phyloP scores from a whole-genome alignment of 1,284 basidiomycete species.

The Agroathelia rolfsii region DNA sequence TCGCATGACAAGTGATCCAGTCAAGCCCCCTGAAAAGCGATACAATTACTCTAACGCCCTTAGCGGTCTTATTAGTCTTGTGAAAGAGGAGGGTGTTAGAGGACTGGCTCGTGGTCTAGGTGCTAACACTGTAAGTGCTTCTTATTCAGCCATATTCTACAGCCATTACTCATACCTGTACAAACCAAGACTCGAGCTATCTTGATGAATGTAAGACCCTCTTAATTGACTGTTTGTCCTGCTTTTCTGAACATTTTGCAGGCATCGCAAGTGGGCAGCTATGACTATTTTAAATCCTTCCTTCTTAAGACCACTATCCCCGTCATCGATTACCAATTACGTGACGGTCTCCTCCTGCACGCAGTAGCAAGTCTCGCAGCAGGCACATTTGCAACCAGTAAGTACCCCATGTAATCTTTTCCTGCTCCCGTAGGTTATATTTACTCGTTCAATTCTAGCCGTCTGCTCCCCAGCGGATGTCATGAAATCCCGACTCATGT shows the following conservation, averaged over 20 bases:
- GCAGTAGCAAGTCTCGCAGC: slow-evolving; percentile 54
- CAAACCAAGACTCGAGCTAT: slow-evolving; percentile 53
- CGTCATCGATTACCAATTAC: slow-evolving; percentile 55
- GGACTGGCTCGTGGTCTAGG: slow-evolving; percentile 71
- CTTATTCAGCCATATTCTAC: no score
- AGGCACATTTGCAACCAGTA: slow-evolving; percentile 85
- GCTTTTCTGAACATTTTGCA: no score
- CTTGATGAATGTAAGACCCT: slow-evolving; percentile 87
- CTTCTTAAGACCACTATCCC: slow-evolving; percentile 49
- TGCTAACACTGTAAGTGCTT: slow-evolving; percentile 61
- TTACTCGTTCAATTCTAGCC: slow-evolving; percentile 46
- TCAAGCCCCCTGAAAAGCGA: slow-evolving; percentile 60
- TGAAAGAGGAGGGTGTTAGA: slow-evolving; percentile 60
- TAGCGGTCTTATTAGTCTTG: slow-evolving; percentile 54
- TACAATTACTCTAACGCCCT: slow-evolving; percentile 75
- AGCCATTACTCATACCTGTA: slow-evolving; percentile 5
- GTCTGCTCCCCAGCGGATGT: slow-evolving; percentile 88
- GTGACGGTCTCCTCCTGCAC: slow-evolving; percentile 61
- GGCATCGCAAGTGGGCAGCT: slow-evolving; percentile 83
- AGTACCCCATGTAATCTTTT: slow-evolving; percentile 18
- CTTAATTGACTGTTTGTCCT: no score
- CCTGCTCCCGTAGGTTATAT: no score
- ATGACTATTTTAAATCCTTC: slow-evolving; percentile 76
- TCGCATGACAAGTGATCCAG: slow-evolving; percentile 82
- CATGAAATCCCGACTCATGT: slow-evolving; percentile 70